Evolutionary conservation across 2,329 filamentous ascomycete species (phyloP), one percentile per base, ranked within the genome.

Genomic region (Beauveria australis): DNA sequence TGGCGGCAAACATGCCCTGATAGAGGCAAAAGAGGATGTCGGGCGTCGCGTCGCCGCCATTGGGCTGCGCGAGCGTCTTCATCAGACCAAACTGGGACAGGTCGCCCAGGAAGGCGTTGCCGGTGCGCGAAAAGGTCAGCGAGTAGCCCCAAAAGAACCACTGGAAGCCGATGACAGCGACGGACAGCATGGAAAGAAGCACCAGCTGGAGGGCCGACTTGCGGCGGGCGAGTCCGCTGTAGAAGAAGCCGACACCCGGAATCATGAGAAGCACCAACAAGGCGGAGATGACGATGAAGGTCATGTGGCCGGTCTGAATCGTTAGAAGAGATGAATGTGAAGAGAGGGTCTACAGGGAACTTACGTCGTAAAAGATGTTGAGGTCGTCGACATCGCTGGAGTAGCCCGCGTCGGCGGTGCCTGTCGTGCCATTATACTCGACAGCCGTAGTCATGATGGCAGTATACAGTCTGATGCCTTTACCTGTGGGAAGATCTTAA

Each of bases 61-160:
- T 92, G 24, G 91, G 90, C 65, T 86, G 81, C 44, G 78, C 92
- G 26, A 96, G 79, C 9, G 92, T 89, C 72, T 90, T 82, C 75
- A 82, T 89, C 67, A 95, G 83, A 40, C 90, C 92, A 68, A 96
- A 88, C 80, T 95, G 92, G 66, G 83, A 79, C 53, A 96, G 80
- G 65, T 92, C 83, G 51, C 91, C 91, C 63, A 96, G 88, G 78
- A 86, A 96, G 65, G 80, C 80, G 66, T 88, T 89, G 61, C 89
- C 89, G 24, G 84, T 84, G 74, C 92, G 89, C 7, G 89, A 92
- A 75, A 95, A 96, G 64, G 90, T 82, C 57, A 96, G 78, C 12
- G 89, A 93, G 74, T 93, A 96, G 53, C 91, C 91, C 91, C 91
- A 96, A 79, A 96, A 93, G 79, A 95, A 96, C 91, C 92, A 96